Evolutionary conservation across 306 rosid species (phyloP).

Genomic region (Boehmeria nivea): DNA sequence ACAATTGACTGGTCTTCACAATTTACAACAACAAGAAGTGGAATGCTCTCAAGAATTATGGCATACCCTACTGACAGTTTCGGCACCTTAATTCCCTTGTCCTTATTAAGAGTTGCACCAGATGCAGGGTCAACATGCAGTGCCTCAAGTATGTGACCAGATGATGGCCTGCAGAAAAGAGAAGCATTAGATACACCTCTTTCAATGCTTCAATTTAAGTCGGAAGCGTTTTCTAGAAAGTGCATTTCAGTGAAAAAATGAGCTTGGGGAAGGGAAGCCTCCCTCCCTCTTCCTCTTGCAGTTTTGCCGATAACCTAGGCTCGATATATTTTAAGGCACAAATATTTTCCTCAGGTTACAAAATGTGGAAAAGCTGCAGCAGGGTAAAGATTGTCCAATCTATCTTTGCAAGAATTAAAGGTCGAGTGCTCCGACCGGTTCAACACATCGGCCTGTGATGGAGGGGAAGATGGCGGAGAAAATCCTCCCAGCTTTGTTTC

Average conservation of each 20-base stretch:
- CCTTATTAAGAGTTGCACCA: slow-evolving; percentile 74
- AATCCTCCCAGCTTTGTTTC: slow-evolving; percentile 61
- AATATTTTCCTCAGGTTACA: slow-evolving; percentile 68
- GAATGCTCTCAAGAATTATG: neutral
- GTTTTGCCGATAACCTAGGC: slow-evolving; percentile 57
- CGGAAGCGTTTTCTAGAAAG: slow-evolving; percentile 32
- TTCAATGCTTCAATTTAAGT: slow-evolving; percentile 33
- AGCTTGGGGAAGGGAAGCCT: slow-evolving; percentile 57
- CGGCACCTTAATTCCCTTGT: slow-evolving; percentile 51
- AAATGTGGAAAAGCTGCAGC: slow-evolving; percentile 79
- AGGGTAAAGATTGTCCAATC: slow-evolving; percentile 90
- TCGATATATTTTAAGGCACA: slow-evolving; percentile 78
- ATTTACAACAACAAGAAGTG: no score
- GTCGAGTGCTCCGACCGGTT: slow-evolving; percentile 99
- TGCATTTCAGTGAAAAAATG: slow-evolving; percentile 31
- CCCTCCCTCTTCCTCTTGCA: slow-evolving; percentile 61
- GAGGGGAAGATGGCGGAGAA: slow-evolving; percentile 89
- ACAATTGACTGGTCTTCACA: no score
- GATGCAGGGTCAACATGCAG: slow-evolving; percentile 98
- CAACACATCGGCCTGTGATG: slow-evolving; percentile 69
- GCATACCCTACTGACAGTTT: slow-evolving; percentile 73
- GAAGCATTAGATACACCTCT: slow-evolving; percentile 45
- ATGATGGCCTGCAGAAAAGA: slow-evolving; percentile 70
- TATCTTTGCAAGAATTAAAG: slow-evolving; percentile 96
- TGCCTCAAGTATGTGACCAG: slow-evolving; percentile 94